phyloP scores from a whole-genome alignment of 805 yeast species.

The Saccharomycodes ludwigii region DNA sequence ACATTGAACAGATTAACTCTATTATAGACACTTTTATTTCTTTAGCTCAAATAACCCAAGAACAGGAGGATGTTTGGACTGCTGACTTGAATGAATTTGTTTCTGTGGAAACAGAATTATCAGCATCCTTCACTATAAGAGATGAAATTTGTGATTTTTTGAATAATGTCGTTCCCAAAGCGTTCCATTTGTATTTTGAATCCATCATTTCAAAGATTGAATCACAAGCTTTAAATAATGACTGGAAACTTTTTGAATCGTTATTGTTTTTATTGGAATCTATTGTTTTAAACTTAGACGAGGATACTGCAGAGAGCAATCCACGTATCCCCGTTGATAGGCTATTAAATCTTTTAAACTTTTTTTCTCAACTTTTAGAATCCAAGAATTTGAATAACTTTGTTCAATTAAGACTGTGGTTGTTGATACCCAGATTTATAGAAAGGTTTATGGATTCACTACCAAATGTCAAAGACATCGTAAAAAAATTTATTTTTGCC shows the following conservation, averaged over 20 bases:
- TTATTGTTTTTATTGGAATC: slow-evolving; percentile 14
- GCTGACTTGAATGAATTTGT: slow-evolving; percentile 60
- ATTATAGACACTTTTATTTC: slow-evolving; percentile 23
- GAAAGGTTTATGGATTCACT: slow-evolving; percentile 34
- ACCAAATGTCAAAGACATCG: slow-evolving; percentile 22
- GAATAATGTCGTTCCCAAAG: slow-evolving; percentile 30
- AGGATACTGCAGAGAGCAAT: slow-evolving; percentile 7
- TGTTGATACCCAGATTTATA: slow-evolving; percentile 44
- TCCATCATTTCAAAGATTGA: slow-evolving; percentile 1
- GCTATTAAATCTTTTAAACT: slow-evolving; percentile 14
- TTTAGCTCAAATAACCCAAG: slow-evolving; percentile 31
- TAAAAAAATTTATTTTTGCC: slow-evolving; percentile 15
- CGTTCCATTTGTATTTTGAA: slow-evolving; percentile 3
- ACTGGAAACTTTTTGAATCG: slow-evolving; percentile 12
- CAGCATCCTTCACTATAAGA: slow-evolving; percentile 42
- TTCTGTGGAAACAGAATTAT: slow-evolving; percentile 61
- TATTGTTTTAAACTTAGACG: slow-evolving; percentile 11
- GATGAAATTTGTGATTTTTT: slow-evolving; percentile 49
- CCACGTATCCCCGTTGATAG: slow-evolving; percentile 11
- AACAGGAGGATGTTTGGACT: slow-evolving; percentile 34
- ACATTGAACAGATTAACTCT: slow-evolving; percentile 5
- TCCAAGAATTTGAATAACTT: slow-evolving; percentile 21
- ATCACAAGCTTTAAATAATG: slow-evolving; percentile 3
- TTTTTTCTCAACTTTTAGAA: slow-evolving; percentile 9
- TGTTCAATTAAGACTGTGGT: slow-evolving; percentile 35